Evolutionary conservation across 331 rosid species (phyloP), one percentile per base, ranked within the genome.

Genomic region (Cucumis variabilis): DNA sequence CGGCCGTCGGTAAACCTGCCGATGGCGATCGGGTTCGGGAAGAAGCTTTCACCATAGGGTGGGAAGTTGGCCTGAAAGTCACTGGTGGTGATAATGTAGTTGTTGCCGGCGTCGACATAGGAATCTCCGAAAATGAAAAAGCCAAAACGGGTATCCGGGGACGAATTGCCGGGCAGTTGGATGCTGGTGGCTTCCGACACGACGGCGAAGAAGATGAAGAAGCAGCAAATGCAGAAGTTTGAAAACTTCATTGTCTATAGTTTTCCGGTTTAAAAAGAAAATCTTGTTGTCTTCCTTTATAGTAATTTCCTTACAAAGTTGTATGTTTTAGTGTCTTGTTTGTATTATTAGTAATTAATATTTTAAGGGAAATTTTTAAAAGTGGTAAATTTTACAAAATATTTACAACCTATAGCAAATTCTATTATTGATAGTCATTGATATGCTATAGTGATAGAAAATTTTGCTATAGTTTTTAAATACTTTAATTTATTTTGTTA

Each of bases 1-100:
- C 77, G 77, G 77, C 77, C 77, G 46, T 71, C 77, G n/a, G 77
- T 71, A 15, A 28, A 71, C 77, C 77, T 71, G 77, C 77, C 48
- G 48, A 48, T 71, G 14, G 77, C 7, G 48, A 30, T 17, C 13
- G 3, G 77, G 48, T 44, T 44, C 48, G 48, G 48, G 77, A 71
- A 71, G 48, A 71, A 71, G 77, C 21, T 71, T 71, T 71, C n/a
- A 19, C 77, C 77, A 6, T 71, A 71, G 7, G 77, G 77, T n/a
- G 77, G 77, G 44, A 71, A 71, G 23, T 71, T 71, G 2, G 77
- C 46, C 48, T 71, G 77, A 71, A 71, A 71, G 46, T 71, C 77
- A 30, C 13, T 30, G 23, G 77, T 71, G 77, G 77, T 71, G n/a
- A 15, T 71, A 23, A 71, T 71, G 77, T 71, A 71, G 77, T 71